phyloP scores from a whole-genome alignment of 106 monocot genomes.

The Phalaenopsis equestris region DNA sequence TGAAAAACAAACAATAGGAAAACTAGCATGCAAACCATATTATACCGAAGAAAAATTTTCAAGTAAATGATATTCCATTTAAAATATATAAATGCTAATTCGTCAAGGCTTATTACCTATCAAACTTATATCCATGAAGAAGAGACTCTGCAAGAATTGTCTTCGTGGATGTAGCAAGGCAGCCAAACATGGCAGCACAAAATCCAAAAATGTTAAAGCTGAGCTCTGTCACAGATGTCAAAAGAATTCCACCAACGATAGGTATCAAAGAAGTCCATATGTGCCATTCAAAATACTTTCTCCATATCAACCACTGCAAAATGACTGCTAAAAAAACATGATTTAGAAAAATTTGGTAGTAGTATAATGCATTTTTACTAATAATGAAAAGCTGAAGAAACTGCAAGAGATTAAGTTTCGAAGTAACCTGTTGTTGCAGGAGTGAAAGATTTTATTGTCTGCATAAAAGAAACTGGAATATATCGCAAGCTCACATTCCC shows the following conservation, averaged over 20 bases:
- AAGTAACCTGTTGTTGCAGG: slow-evolving; percentile 89
- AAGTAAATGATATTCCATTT: not conserved
- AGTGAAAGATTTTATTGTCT: slow-evolving; percentile 96
- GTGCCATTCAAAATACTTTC: slow-evolving; percentile 72
- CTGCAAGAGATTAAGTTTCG: not conserved
- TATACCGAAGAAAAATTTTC: not conserved
- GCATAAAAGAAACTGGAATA: slow-evolving; percentile 98
- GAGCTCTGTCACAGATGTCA: slow-evolving; percentile 86
- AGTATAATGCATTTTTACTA: not conserved
- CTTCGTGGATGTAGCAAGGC: slow-evolving; percentile 92
- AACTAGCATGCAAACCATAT: not conserved
- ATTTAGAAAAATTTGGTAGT: slow-evolving; percentile 1
- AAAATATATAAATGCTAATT: not conserved
- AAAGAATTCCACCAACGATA: slow-evolving; percentile 89
- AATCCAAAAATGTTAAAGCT: slow-evolving; percentile 88
- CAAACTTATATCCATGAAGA: slow-evolving; percentile 87
- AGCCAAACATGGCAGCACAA: slow-evolving; percentile 92
- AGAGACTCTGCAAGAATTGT: slow-evolving; percentile 93
- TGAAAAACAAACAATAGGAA: no score
- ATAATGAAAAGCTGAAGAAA: not conserved
- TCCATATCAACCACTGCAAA: slow-evolving; percentile 93
- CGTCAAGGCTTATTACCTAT: slow-evolving; percentile 16
- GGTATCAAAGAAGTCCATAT: slow-evolving; percentile 88
- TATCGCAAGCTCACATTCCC: slow-evolving; percentile 97
- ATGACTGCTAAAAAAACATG: slow-evolving; percentile 37